Conservation (phyloP, 371 early-diverging fungal genomes). For the Syncephalastrum contaminatum region DNA sequence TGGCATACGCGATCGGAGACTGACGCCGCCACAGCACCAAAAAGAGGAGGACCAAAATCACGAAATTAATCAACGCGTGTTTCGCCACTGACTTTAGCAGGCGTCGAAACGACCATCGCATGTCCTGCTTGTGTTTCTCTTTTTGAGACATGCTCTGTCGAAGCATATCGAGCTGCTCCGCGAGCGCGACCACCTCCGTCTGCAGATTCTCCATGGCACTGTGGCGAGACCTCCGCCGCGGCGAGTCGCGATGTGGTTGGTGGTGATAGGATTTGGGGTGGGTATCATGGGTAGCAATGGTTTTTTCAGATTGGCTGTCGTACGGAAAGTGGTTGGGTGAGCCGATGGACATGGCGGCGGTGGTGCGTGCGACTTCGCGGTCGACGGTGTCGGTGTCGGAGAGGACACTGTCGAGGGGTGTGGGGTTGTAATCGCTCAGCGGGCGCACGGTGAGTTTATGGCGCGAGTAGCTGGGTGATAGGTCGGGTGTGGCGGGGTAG, state of each 20-base stretch:
- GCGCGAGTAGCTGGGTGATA: conserved; percentile 10
- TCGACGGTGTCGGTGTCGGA: conserved; percentile 44
- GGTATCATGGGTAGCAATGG: conserved; percentile 62
- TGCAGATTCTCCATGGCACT: conserved; percentile 47
- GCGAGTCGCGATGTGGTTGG: conserved; percentile 17
- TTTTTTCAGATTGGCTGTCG: not conserved
- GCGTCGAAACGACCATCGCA: conserved; percentile 23
- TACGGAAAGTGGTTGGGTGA: conserved; percentile 32
- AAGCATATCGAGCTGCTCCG: conserved; percentile 45
- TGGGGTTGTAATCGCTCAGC: not conserved
- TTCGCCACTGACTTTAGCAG: conserved; percentile 25
- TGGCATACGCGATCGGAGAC: conserved; percentile 40
- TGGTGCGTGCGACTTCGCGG: conserved; percentile 43
- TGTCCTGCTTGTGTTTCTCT: conserved; percentile 22
- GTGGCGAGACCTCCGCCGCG: conserved; percentile 1
- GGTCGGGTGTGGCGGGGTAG: conserved; percentile 14
- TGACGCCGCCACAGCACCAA: conserved; percentile 29
- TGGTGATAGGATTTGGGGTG: too few relatives aligned
- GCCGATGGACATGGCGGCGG: conserved; percentile 18
- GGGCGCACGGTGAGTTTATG: conserved; percentile 4
- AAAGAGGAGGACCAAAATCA: conserved; percentile 30
- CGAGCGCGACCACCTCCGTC: conserved; percentile 47
- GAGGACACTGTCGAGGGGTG: conserved; percentile 7
- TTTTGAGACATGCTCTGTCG: conserved; percentile 16
- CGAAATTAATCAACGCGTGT: conserved; percentile 34